These are phyloP conservation scores for Verticillium isaacii DNA, from an alignment of 2,329 filamentous ascomycete species.

Conservation along the genomic window DNA sequence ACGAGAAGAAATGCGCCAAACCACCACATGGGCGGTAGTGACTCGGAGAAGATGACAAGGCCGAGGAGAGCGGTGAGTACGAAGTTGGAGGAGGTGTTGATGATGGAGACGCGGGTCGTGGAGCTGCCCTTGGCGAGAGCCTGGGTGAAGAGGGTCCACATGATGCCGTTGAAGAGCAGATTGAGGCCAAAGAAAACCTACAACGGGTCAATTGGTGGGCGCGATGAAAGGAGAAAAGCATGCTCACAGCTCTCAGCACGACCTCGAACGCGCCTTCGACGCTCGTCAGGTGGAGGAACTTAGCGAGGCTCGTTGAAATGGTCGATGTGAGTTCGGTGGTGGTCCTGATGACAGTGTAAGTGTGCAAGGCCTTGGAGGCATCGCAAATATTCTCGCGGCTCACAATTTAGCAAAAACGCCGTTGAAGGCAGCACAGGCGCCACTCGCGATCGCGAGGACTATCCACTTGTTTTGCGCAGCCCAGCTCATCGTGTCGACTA, in stretches of 20 bases:
- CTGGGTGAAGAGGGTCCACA: conserved; percentile 81
- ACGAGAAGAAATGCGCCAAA: conserved; percentile 67
- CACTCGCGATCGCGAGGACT: conserved; percentile 66
- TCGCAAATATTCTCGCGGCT: conserved; percentile 22
- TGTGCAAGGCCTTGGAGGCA: neutral
- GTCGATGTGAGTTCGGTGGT: conserved; percentile 50
- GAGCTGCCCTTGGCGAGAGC: conserved; percentile 70
- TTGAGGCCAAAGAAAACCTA: conserved; percentile 73
- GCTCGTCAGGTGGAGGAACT: conserved; percentile 35
- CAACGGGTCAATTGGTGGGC: conserved; percentile 1
- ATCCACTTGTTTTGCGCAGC: conserved; percentile 50
- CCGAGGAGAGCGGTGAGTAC: conserved; percentile 72
- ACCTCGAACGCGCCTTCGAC: conserved; percentile 41
- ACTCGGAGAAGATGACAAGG: conserved; percentile 65
- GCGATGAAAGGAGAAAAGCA: neutral
- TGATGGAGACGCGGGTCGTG: conserved; percentile 74
- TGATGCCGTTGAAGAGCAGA: conserved; percentile 69
- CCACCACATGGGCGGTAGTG: conserved; percentile 72
- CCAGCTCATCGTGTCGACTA: conserved; percentile 20
- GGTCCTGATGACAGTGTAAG: conserved; percentile 31
- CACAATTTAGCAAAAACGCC: conserved; percentile 81
- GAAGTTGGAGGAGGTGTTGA: conserved; percentile 81
- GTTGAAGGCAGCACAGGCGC: conserved; percentile 75
- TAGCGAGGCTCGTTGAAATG: conserved; percentile 40
- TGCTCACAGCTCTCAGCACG: conserved; percentile 42